Evolutionary conservation across 257 asterid species (phyloP), one percentile per base, ranked within the genome.

Genomic region (Primulina huaijiensis): DNA sequence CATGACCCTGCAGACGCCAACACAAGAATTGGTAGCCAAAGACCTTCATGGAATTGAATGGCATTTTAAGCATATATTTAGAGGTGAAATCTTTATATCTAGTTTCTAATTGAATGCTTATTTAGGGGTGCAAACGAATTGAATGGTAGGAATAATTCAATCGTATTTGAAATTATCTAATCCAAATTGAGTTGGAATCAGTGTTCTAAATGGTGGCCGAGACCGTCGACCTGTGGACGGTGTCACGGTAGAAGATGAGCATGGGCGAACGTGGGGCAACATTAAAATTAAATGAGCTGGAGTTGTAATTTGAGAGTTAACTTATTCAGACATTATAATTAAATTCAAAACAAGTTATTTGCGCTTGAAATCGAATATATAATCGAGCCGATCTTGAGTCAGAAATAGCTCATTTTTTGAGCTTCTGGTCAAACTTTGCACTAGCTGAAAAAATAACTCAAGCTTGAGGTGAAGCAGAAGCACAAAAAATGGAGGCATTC

Each of bases 11-110:
- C 81, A 68, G 10, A 84, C 83, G 53, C 90, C 90, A 56, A 78
- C 84, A 5, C 90, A 85, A 23, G 90, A 85, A 63, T 68, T 85
- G 23, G 75, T 85, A 17, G 88, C 90, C 60, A 85, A 74, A 71
- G 90, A 85, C 75, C 84, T 85, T 56, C 87, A 85, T 68, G 88
- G 90, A 38, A 76, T 27, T 53, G 83, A 82, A 52, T 85, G 90
- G 90, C 85, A 80, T 76, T 85, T 85, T 70, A 82, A 83, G 81
- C 90, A 85, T 64, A 85, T 85, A 64, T 85, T 78, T 71, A 78
- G 90, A 82, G 90, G 89, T 84, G 60, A 66, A 60, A 17, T 33
- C 21, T 66, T 33, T n/a, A 9, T 16, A 19, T 33, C 27, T 30
- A 40, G 11, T 40, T 40, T 40, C 16, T 40, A 40, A 40, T 2